Evolutionary conservation across 495 filamentous ascomycete species (phyloP).

Genomic region (Penicillium longicatenatum): DNA sequence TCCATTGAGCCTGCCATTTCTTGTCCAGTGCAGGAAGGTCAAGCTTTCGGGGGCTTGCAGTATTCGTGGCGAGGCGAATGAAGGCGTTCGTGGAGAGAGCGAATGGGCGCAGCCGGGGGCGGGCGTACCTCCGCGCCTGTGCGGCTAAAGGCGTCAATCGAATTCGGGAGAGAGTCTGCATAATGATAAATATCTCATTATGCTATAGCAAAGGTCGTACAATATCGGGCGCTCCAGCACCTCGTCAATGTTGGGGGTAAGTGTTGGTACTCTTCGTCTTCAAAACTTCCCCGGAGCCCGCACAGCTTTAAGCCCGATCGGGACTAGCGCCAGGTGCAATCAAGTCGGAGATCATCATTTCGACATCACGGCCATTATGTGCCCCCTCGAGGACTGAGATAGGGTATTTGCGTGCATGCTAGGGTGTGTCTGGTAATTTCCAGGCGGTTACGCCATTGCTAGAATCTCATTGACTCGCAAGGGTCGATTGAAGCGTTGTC

Average conservation of each 20-base stretch:
- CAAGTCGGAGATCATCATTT: background rate
- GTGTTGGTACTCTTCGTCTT: slow-evolving; percentile 15
- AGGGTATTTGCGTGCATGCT: no score
- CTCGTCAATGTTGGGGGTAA: background rate
- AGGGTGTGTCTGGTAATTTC: no score
- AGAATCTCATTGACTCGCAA: no score
- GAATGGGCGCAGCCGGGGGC: slow-evolving; percentile 16
- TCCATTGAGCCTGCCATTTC: slow-evolving; percentile 73
- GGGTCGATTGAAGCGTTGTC: no score
- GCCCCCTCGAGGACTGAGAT: no score
- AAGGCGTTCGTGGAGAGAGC: slow-evolving; percentile 17
- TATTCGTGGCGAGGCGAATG: slow-evolving; percentile 27
- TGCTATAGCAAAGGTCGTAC: background rate
- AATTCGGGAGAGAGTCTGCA: slow-evolving; percentile 34
- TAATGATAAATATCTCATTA: slow-evolving; percentile 23
- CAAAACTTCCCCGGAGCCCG: slow-evolving; percentile 29
- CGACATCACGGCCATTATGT: no score
- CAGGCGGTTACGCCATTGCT: no score
- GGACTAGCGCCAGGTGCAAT: slow-evolving; percentile 27
- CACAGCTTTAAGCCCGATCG: slow-evolving; percentile 24
- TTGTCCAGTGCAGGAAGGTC: slow-evolving; percentile 66
- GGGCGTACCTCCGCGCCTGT: slow-evolving; percentile 25
- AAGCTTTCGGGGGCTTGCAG: slow-evolving; percentile 40
- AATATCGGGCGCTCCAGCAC: background rate
- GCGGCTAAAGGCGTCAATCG: slow-evolving; percentile 30